These are phyloP conservation scores for Fraxinus americana DNA, from an alignment of 257 asterid species.

Conservation along the genomic window DNA sequence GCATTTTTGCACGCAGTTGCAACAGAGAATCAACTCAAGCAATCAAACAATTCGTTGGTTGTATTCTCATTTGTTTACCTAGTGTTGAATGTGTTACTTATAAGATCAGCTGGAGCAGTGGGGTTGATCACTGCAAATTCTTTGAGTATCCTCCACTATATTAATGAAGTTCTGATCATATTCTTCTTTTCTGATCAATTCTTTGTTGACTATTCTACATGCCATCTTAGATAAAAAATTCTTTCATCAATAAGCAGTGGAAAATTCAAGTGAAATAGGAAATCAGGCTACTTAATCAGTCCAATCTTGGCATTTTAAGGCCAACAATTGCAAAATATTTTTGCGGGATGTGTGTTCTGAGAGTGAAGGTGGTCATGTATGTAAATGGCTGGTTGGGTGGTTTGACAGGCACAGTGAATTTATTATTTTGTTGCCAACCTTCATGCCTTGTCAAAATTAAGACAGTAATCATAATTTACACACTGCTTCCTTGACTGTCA, in stretches of 20 bases:
- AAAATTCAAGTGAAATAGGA: neutral
- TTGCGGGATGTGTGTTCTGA: neutral
- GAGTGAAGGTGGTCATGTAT: neutral
- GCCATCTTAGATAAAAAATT: neutral
- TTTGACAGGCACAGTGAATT: neutral
- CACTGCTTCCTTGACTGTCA: slow-evolving; percentile 54
- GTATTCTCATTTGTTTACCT: slow-evolving; percentile 76
- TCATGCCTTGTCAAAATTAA: neutral
- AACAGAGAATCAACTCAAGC: slow-evolving; percentile 71
- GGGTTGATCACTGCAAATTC: slow-evolving; percentile 90
- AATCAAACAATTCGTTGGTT: slow-evolving; percentile 72
- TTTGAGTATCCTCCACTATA: slow-evolving; percentile 76
- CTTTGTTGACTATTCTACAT: neutral
- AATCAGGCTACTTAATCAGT: neutral
- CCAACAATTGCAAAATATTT: neutral
- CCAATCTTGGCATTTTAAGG: neutral
- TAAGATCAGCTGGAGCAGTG: slow-evolving; percentile 82
- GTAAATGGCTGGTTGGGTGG: slow-evolving; percentile 15
- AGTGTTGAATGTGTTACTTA: slow-evolving; percentile 66
- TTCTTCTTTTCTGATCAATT: neutral
- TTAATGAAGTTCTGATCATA: neutral
- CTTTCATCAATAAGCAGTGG: neutral
- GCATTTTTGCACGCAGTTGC: slow-evolving; percentile 98
- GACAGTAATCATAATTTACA: neutral
- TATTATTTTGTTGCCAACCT: slow-evolving; percentile 11